A percentile compares a stretch with the other conserved stretches of the same genome.
Conservation (phyloP, 164 flowering plant genomes). For the Vitis riparia region DNA sequence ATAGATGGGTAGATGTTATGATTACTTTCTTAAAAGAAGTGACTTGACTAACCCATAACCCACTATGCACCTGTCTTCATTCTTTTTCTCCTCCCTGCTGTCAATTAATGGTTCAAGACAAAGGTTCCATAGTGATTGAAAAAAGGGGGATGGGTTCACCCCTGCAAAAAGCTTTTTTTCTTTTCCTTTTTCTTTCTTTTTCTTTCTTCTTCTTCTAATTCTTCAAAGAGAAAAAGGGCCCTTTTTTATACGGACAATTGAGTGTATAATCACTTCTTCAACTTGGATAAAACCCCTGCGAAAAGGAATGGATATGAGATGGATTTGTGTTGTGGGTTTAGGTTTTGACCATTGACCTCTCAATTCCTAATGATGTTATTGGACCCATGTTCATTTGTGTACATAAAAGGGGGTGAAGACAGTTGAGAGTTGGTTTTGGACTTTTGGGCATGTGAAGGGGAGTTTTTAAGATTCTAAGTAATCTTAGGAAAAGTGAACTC, state of each 20-base stretch:
- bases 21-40: slow-evolving; percentile 24
- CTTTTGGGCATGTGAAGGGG: not conserved
- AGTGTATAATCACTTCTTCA: slow-evolving; percentile 16
- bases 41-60: slow-evolving; percentile 28
- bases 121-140: not conserved
- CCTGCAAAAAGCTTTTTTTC: not conserved
- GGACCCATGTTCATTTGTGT: not conserved
- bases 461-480: not conserved
- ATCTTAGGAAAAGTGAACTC: too few relatives aligned
- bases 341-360: slow-evolving; percentile 7
- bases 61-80: not conserved
- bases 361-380: not conserved
- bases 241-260: slow-evolving; percentile 16
- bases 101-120: not conserved
- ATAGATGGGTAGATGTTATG: not conserved
- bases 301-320: too few relatives aligned
- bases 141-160: slow-evolving; percentile 9
- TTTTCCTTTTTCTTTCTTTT: too few relatives aligned
- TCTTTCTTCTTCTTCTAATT: not conserved
- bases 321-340: too few relatives aligned
- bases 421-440: not conserved
- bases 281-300: not conserved
- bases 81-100: slow-evolving; percentile 1
- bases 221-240: slow-evolving; percentile 9
- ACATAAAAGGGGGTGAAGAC: not conserved